Percentiles rank a stretch among this genome's conserved stretches.
Evolutionary conservation across 2,329 filamentous ascomycete species (phyloP).

Genomic region (Scleromitrula shiraiana): DNA sequence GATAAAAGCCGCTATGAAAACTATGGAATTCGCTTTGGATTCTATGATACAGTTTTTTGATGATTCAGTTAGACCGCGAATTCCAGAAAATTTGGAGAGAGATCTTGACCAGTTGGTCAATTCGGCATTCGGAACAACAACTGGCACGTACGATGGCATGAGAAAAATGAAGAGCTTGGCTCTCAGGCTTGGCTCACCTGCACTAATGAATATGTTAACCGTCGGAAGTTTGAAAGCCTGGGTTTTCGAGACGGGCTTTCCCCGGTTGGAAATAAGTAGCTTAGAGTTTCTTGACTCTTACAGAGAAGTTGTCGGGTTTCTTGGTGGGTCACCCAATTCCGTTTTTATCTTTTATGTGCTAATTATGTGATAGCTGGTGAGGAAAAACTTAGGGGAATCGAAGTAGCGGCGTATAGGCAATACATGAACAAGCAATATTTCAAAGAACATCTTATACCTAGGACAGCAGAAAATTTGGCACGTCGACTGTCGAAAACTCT

Average conservation of each 20-base stretch:
- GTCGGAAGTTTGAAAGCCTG: neutral
- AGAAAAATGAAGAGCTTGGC: neutral
- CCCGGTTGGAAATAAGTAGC: neutral
- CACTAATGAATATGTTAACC: conserved; percentile 1
- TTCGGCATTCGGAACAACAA: neutral
- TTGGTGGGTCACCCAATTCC: neutral
- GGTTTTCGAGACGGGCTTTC: neutral
- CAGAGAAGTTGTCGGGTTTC: neutral
- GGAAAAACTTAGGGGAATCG: conserved; percentile 7
- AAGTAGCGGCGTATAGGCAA: conserved; percentile 9
- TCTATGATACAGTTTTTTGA: conserved; percentile 3
- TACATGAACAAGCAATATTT: conserved; percentile 4
- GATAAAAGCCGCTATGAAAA: neutral
- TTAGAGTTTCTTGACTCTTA: neutral
- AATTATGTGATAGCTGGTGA: conserved; percentile 8
- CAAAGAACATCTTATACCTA: neutral
- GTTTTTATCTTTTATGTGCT: neutral
- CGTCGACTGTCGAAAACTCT: conserved; percentile 5
- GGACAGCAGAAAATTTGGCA: conserved; percentile 6
- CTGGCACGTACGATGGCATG: neutral
- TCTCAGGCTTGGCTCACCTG: neutral
- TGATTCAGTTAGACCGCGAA: neutral
- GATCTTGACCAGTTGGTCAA: conserved; percentile 1
- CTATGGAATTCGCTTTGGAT: conserved; percentile 3
- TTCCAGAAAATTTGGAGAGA: neutral